A percentile compares a stretch with the other conserved stretches of the same genome.
Evolutionary conservation across 768 basidiomycete species (phyloP).

Genomic region (Scleroderma citrinum): DNA sequence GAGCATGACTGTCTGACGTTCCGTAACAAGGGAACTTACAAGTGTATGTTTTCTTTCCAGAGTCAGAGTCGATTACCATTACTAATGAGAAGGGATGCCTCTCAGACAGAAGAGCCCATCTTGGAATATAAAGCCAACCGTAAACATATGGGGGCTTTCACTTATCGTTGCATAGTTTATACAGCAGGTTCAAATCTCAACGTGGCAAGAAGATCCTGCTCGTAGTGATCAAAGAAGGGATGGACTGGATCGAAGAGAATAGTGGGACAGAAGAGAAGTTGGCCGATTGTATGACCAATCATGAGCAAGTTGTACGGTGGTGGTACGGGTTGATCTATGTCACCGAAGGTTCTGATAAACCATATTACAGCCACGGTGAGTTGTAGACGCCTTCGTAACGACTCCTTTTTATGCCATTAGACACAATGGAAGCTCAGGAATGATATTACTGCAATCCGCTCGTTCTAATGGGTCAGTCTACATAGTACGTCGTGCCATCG

Average conservation of each 20-base stretch:
- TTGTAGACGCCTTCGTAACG: conserved; percentile 25
- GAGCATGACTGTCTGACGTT: too few species aligned
- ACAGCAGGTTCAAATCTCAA: conserved; percentile 83
- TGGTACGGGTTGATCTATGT: conserved; percentile 26
- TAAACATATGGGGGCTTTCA: conserved; percentile 82
- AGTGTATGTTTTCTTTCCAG: conserved; percentile 31
- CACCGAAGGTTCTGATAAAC: conserved; percentile 35
- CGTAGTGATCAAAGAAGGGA: conserved; percentile 77
- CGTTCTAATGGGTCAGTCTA: too few species aligned
- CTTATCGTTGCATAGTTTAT: too few species aligned
- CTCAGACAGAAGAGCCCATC: conserved; percentile 81
- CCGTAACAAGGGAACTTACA: conserved; percentile 94
- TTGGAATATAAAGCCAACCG: conserved; percentile 72
- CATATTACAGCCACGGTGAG: conserved; percentile 48
- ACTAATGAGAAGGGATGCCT: conserved; percentile 95
- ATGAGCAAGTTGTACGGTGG: conserved; percentile 71
- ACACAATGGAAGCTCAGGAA: not conserved
- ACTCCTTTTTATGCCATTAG: not conserved
- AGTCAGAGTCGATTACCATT: conserved; percentile 87
- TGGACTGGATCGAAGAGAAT: conserved; percentile 89
- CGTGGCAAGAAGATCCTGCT: conserved; percentile 78
- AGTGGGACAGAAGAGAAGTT: conserved; percentile 83
- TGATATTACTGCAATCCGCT: too few species aligned
- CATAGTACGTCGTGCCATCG: too few species aligned
- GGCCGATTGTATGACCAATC: conserved; percentile 71